These are phyloP conservation scores for Brassica incana DNA, from an alignment of 345 rosid species.

Conservation along the genomic window DNA sequence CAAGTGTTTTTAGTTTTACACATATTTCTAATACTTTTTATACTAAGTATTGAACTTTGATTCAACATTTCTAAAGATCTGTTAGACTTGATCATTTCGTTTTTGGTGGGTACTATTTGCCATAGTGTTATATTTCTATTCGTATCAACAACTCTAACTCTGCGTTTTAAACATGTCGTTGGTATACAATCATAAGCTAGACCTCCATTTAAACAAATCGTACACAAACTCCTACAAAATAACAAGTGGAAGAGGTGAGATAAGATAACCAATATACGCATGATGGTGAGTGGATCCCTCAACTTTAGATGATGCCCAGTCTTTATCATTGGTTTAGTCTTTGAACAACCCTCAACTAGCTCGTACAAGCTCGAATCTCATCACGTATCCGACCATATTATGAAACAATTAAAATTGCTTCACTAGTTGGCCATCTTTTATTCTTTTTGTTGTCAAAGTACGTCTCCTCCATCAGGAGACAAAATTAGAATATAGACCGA, in stretches of 20 bases:
- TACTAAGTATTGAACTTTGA: not conserved
- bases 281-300: slow-evolving; percentile 12
- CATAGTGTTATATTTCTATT: not conserved
- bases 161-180: too few relatives aligned
- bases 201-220: not conserved
- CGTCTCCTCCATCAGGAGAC: slow-evolving; percentile 6
- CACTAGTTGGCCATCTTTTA: not conserved
- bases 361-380: slow-evolving; percentile 20
- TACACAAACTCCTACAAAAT: not conserved
- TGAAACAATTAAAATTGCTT: not conserved
- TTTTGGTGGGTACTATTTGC: not conserved
- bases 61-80: not conserved
- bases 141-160: too few relatives aligned
- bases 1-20: not conserved
- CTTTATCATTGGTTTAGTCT: not conserved
- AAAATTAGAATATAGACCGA: slow-evolving; percentile 4
- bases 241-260: not conserved
- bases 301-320: not conserved
- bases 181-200: too few relatives aligned
- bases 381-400: slow-evolving; percentile 10
- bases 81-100: not conserved
- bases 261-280: not conserved
- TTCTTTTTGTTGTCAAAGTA: not conserved
- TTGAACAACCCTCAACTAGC: too few relatives aligned
- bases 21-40: not conserved